Conservation (phyloP, 1,284 basidiomycete species). For the Abortiporus biennis region DNA sequence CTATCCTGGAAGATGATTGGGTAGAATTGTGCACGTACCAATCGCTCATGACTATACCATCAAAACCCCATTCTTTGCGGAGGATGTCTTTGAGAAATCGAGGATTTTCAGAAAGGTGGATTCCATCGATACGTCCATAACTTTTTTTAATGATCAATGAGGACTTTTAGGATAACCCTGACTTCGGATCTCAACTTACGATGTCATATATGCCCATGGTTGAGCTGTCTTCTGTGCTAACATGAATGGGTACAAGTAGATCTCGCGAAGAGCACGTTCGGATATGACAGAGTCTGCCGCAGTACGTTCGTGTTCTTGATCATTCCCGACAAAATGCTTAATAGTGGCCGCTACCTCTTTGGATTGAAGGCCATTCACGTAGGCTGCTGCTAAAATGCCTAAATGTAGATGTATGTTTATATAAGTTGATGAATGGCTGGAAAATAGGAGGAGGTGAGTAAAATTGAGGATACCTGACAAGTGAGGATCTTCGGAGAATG, state of each 20-base stretch:
- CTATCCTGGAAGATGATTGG: background rate
- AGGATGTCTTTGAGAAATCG: constrained; percentile 51
- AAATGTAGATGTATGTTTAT: constrained; percentile 10
- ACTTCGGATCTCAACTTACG: constrained; percentile 28
- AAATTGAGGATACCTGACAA: constrained; percentile 40
- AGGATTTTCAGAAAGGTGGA: constrained; percentile 58
- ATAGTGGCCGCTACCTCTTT: constrained; percentile 55
- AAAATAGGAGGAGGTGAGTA: too few species aligned
- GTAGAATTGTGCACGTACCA: constrained; percentile 36
- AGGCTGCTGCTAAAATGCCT: constrained; percentile 57
- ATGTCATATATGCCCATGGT: constrained; percentile 61
- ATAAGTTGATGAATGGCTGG: constrained; percentile 1
- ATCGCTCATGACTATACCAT: constrained; percentile 61
- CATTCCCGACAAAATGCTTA: constrained; percentile 50
- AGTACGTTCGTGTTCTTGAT: constrained; percentile 62
- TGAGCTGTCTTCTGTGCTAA: constrained; percentile 53
- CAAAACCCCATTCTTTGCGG: constrained; percentile 62
- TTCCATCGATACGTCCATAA: constrained; percentile 59
- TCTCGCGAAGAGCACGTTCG: constrained; percentile 58
- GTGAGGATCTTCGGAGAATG: constrained; percentile 63
- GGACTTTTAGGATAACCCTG: constrained; percentile 1
- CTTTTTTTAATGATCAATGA: constrained; percentile 24
- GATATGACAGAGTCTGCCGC: constrained; percentile 58
- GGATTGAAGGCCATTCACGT: constrained; percentile 60
- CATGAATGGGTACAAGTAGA: constrained; percentile 73